Conservation (phyloP, 2,329 filamentous ascomycete genomes). For the Macrophomina phaseolina region DNA sequence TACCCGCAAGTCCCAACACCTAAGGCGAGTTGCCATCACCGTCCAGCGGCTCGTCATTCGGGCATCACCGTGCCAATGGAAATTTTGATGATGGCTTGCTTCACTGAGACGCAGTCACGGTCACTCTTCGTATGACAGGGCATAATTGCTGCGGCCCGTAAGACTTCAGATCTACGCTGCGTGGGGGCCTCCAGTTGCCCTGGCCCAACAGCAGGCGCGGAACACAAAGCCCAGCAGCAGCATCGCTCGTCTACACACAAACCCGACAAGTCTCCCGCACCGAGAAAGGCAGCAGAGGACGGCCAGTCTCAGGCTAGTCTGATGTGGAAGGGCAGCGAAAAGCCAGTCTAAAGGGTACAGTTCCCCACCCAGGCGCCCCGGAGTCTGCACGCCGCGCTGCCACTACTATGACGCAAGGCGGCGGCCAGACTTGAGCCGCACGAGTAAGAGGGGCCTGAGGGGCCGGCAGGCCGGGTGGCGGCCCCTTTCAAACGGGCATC, state of each 20-base stretch:
- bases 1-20: not conserved
- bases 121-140: no score
- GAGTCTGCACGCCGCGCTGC: slow-evolving; percentile 1
- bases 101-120: no score
- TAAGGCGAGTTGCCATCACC: no score
- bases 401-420: not conserved
- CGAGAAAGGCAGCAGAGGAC: not conserved
- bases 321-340: slow-evolving; percentile 10
- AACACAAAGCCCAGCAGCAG: not conserved
- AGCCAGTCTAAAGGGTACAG: not conserved
- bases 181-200: no score
- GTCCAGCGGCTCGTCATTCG: no score
- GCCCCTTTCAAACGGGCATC: not conserved
- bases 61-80: no score
- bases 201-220: no score
- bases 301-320: not conserved
- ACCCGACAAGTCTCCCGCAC: no score
- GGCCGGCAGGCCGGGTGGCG: not conserved
- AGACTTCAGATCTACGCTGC: no score
- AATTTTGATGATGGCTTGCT: no score
- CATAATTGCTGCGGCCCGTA: no score
- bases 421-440: not conserved
- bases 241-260: not conserved
- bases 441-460: not conserved
- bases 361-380: slow-evolving; percentile 11